Evolutionary conservation across 768 basidiomycete genomes (phyloP), one percentile per base, ranked within the genome.

Genomic region (Phlegmacium glaucopus): DNA sequence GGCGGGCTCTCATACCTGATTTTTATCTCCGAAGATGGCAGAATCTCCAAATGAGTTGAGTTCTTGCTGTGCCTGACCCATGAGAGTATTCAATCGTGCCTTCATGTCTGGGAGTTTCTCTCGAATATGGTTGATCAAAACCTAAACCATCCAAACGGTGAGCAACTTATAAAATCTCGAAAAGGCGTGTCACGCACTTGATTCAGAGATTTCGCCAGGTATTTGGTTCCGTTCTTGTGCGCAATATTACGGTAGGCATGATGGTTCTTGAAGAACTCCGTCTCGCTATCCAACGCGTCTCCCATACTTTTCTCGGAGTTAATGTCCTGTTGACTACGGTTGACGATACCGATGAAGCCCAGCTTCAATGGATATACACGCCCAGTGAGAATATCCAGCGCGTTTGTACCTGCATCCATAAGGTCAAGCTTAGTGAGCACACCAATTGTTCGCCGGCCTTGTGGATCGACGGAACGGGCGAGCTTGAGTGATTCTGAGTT

Each of bases 91-190:
- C 50, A 99, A 71, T 15, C 94, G 79, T 12, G 96, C 96, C 66
- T 99, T 99, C 96, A 99, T 98, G 66, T 99, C 96, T 0, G 96
- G 96, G 30, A 99, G 77, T 68, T 98, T 99, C 61, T 99, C 96
- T 49, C 96, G 83, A 53, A 99, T 98, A 63, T 99, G 96, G 63
- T 90, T 91, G 80, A 99, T 85, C 51, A 99, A 70, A 27, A 97
- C 93, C 90, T 85, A 47, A 30, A 26, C 22, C n/a, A 30, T 4
- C 10, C 32, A 4, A 32, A 34, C 12, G 22, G 47, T 40, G 26
- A 42, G 32, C 17, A 42, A 26, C 6, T 10, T 9, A 26, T 28
- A 9, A 10, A 10, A 39, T 13, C 17, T 18, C 15, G n/a, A 12
- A 43, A 32, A 18, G 39, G 17, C 40, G 30, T 17, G 25, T 16